Evolutionary conservation across 805 yeast genomes (phyloP).

Genomic region (Candida odintsovae): DNA sequence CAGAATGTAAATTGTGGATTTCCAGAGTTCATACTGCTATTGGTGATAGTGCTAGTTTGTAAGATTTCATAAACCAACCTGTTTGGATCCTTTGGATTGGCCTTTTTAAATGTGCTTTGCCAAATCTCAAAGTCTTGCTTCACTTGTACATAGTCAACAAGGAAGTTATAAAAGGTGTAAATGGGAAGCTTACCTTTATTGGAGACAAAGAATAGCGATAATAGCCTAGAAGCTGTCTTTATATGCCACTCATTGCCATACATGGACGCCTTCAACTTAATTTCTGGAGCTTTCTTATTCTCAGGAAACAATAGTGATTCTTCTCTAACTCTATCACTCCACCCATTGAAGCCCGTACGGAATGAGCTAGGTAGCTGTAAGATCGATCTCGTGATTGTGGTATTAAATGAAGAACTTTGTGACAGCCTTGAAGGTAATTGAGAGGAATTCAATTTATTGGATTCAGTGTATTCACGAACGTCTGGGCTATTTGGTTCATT

Average conservation of each 20-base stretch:
- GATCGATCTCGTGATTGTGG: background rate
- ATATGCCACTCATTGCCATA: constrained; percentile 85
- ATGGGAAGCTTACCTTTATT: constrained; percentile 30
- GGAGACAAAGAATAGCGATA: constrained; percentile 51
- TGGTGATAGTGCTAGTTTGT: constrained; percentile 9
- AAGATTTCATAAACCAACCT: constrained; percentile 10
- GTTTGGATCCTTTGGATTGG: constrained; percentile 2
- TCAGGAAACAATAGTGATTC: background rate
- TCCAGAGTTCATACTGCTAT: constrained; percentile 1
- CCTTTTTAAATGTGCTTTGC: constrained; percentile 40
- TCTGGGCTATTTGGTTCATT: constrained; percentile 6
- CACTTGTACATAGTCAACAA: constrained; percentile 75
- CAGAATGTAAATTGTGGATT: constrained; percentile 53
- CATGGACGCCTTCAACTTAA: constrained; percentile 42
- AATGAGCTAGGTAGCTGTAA: constrained; percentile 8
- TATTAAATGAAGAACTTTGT: background rate
- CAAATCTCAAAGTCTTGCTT: constrained; percentile 80
- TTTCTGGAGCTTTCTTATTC: constrained; percentile 10
- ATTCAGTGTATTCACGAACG: constrained; percentile 7
- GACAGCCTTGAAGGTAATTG: background rate
- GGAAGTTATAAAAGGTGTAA: constrained; percentile 60
- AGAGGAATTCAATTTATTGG: constrained; percentile 5
- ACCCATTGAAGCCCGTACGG: constrained; percentile 8
- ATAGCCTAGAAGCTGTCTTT: constrained; percentile 53
- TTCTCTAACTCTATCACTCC: constrained; percentile 7